phyloP scores from a whole-genome alignment of 495 filamentous ascomycete species.

The Aspergillus cavernicola region DNA sequence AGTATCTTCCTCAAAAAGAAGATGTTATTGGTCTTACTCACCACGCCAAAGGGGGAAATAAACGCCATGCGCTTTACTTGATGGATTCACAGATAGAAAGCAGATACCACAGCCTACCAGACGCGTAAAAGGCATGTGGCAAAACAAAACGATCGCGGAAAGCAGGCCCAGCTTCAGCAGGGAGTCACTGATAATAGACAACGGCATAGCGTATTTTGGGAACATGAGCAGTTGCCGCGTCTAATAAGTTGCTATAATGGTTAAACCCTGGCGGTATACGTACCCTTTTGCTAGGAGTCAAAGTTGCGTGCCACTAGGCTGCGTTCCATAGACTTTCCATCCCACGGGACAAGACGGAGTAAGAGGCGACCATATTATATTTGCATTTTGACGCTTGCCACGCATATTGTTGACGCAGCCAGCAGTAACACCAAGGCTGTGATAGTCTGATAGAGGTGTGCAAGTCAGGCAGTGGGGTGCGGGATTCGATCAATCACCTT shows the following conservation, averaged over 20 bases:
- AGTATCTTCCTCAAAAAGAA: not conserved
- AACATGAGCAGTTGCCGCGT: not conserved
- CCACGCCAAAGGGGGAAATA: not conserved
- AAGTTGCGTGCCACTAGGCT: not conserved
- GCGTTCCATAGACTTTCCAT: not conserved
- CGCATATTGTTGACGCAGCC: not conserved
- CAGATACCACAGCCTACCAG: conserved; percentile 5
- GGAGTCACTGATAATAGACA: not conserved
- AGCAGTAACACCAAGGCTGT: not conserved
- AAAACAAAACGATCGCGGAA: not conserved
- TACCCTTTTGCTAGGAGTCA: not conserved
- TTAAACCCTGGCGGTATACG: not conserved
- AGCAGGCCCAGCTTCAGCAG: not conserved
- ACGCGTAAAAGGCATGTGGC: not conserved
- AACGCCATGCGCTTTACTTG: conserved; percentile 9
- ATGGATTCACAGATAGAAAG: conserved; percentile 10
- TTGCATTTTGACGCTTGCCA: not conserved
- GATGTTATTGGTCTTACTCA: not conserved
- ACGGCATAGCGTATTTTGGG: not conserved
- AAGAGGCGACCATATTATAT: not conserved
- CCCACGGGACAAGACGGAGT: no score
- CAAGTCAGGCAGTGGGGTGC: conserved; percentile 3
- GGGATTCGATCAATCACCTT: not conserved
- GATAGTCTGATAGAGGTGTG: not conserved
- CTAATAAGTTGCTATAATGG: not conserved